phyloP scores from a whole-genome alignment of 1,284 basidiomycete genomes.

The Fomitopsis schrenkii region DNA sequence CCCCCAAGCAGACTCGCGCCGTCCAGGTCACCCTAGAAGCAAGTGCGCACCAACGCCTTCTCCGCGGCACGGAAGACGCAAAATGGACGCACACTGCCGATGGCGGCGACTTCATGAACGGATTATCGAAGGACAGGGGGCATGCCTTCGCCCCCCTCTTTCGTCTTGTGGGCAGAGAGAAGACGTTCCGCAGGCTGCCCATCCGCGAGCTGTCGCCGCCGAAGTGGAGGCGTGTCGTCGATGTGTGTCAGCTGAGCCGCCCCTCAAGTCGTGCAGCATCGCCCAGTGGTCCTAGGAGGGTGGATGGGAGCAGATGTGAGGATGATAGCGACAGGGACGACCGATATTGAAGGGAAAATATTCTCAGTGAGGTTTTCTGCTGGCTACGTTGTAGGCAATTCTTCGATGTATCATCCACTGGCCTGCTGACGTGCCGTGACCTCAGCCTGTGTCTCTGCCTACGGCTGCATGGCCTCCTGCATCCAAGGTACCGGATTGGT shows the following conservation, averaged over 20 bases:
- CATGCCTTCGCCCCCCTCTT: slow-evolving; percentile 1
- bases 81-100: slow-evolving; percentile 3
- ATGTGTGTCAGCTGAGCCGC: background rate
- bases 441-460: no score
- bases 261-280: background rate
- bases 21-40: slow-evolving; percentile 3
- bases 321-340: background rate
- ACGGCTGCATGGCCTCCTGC: no score
- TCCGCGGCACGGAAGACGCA: background rate
- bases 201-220: background rate
- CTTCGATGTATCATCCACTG: no score
- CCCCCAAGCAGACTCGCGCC: background rate
- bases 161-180: slow-evolving; percentile 2
- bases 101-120: slow-evolving; percentile 6
- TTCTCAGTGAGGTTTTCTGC: no score
- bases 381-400: no score
- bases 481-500: no score
- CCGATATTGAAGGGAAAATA: no score
- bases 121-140: background rate
- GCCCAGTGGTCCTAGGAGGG: background rate
- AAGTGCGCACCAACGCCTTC: background rate
- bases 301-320: background rate
- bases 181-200: background rate
- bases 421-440: no score
- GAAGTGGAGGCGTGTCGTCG: slow-evolving; percentile 4